Evolutionary conservation across 768 basidiomycete species (phyloP).

Genomic region (Suillus lakei): DNA sequence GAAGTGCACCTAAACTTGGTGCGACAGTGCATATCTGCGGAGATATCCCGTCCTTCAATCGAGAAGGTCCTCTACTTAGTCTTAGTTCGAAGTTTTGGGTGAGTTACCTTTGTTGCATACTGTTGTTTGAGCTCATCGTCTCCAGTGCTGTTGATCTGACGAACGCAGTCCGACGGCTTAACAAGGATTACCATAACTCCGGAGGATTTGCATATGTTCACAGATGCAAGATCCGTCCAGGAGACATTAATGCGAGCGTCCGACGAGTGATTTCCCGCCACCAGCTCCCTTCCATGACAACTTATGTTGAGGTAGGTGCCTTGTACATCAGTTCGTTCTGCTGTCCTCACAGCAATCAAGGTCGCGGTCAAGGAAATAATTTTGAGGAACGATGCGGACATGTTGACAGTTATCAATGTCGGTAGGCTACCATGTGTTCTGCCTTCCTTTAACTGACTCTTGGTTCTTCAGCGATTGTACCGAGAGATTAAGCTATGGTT

Average conservation of each 20-base stretch:
- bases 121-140: neutral
- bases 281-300: neutral
- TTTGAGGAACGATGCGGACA: neutral
- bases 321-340: neutral
- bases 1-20: neutral
- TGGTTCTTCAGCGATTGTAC: conserved; percentile 24
- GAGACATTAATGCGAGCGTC: neutral
- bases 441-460: neutral
- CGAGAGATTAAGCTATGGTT: conserved; percentile 38
- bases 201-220: neutral
- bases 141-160: neutral
- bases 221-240: neutral
- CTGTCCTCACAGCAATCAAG: neutral
- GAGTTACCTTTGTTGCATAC: neutral
- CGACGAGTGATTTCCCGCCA: neutral
- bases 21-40: neutral
- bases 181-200: neutral
- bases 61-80: neutral
- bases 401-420: neutral
- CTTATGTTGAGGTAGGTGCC: neutral
- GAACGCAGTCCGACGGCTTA: no score
- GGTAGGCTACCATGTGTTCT: no score
- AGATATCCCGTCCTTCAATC: neutral
- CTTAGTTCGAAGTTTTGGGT: neutral
- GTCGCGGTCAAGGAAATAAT: neutral